Conservation (phyloP, 805 yeast species). For the Starmerella roubikii region DNA sequence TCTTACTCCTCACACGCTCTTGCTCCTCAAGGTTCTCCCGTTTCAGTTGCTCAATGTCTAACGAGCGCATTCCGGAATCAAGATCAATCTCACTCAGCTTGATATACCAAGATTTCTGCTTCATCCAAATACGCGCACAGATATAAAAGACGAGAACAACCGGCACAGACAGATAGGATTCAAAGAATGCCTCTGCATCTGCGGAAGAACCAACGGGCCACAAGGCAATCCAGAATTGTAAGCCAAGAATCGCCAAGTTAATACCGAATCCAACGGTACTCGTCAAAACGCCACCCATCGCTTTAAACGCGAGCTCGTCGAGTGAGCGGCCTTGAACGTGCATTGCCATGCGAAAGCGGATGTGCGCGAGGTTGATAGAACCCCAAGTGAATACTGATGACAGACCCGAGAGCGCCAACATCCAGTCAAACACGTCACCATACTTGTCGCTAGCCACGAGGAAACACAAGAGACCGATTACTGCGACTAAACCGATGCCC, state of each 20-base stretch:
- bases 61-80: slow-evolving; percentile 47
- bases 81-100: slow-evolving; percentile 42
- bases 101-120: slow-evolving; percentile 26
- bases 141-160: slow-evolving; percentile 24
- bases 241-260: slow-evolving; percentile 47
- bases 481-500: slow-evolving; percentile 38
- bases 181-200: slow-evolving; percentile 34
- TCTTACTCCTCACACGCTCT: slow-evolving; percentile 1
- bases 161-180: slow-evolving; percentile 38
- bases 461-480: slow-evolving; percentile 44
- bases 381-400: slow-evolving; percentile 69
- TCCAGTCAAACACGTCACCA: slow-evolving; percentile 47
- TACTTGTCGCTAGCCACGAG: slow-evolving; percentile 46
- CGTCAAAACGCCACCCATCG: slow-evolving; percentile 57
- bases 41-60: slow-evolving; percentile 25
- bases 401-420: slow-evolving; percentile 58
- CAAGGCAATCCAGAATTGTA: slow-evolving; percentile 72
- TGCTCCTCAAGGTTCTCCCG: slow-evolving; percentile 3
- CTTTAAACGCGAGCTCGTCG: slow-evolving; percentile 50
- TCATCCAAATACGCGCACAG: neutral
- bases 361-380: slow-evolving; percentile 50
- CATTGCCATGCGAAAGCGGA: slow-evolving; percentile 52
- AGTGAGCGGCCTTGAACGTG: slow-evolving; percentile 46
- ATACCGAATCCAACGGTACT: slow-evolving; percentile 48
- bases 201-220: slow-evolving; percentile 43